Evolutionary conservation across 257 asterid species (phyloP), one percentile per base, ranked within the genome.

Genomic region (Jacaranda copaia): DNA sequence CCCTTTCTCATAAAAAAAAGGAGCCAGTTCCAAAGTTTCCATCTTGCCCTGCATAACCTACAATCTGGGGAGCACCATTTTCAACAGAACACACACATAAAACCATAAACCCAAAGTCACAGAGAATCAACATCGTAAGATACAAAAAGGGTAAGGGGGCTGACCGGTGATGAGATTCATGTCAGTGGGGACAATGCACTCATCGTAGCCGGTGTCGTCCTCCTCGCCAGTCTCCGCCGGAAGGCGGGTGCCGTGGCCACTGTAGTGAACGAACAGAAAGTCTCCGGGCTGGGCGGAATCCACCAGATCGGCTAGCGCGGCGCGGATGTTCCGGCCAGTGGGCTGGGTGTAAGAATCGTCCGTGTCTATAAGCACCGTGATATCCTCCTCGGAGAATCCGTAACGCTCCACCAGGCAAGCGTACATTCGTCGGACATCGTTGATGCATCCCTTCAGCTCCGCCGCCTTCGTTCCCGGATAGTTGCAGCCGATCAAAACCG

Each of bases 171-270:
- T 93, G 45, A 95, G 96, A 64, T 95, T 94, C 97, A 95, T 91
- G 56, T 95, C 99, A 55, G 88, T 80, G 61, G 99, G 98, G 65
- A 95, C 99, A 82, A 95, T 91, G 80, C 98, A 95, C 83, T 95
- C 99, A 63, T 93, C 99, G 59, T 83, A 95, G 79, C 99, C 99
- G 51, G 99, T 95, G 70, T 95, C 99, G 52, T 95, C 99, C 36
- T 91, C 94, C 88, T 94, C 99, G 52, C 99, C 99, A 25, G 96
- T 92, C 86, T 95, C 99, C 53, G 99, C 99, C 19, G 99, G 99
- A 2, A 95, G 91, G 51, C 99, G 94, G 8, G 99, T 95, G 5
- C 99, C 99, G 74, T 95, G 99, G 71, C 99, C 99, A 53, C 99
- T 95, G 76, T 95, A 95, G 84, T 95, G 99, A 6, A 95, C 96